Percentiles rank a stretch among this genome's conserved stretches.
Conservation (phyloP, 148 eudicot genomes). For the Amaranthus hypochondriacus region DNA sequence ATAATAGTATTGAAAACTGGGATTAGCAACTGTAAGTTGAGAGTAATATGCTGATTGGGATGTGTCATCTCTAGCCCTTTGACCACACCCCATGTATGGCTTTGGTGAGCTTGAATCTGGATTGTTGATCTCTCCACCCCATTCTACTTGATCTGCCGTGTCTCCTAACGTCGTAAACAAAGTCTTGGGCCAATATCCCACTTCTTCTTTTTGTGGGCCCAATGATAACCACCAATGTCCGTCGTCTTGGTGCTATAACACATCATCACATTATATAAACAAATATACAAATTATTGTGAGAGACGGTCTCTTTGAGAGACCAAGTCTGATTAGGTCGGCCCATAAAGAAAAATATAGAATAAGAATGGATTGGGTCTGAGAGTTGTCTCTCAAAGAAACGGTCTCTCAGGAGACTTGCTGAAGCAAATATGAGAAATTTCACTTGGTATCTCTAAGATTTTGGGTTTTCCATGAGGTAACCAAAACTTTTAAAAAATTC, state of each 20-base stretch:
- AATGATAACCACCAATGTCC: constrained; percentile 25
- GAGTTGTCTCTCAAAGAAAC: too few species aligned
- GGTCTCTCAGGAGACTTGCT: too few species aligned
- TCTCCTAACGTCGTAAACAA: constrained; percentile 1
- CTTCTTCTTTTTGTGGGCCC: background rate
- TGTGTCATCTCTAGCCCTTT: background rate
- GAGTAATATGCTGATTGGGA: background rate
- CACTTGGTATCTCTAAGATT: too few species aligned
- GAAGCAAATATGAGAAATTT: too few species aligned
- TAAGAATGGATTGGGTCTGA: too few species aligned
- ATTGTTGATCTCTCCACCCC: constrained; percentile 21
- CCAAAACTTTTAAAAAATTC: too few species aligned
- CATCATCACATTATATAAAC: background rate
- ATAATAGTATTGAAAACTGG: background rate
- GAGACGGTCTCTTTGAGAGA: too few species aligned
- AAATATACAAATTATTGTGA: too few species aligned
- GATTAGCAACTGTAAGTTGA: background rate
- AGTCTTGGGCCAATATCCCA: constrained; percentile 17
- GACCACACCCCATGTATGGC: constrained; percentile 13
- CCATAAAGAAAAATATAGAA: too few species aligned
- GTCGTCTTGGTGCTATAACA: constrained; percentile 5
- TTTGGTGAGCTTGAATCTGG: background rate
- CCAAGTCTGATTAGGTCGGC: too few species aligned
- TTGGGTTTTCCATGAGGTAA: too few species aligned
- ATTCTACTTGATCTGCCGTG: constrained; percentile 8